Percentiles rank a stretch among this genome's conserved stretches.
These are phyloP conservation scores for Trypanosoma platydactyli DNA, from an alignment of 208 protist species.

Conservation along the genomic window DNA sequence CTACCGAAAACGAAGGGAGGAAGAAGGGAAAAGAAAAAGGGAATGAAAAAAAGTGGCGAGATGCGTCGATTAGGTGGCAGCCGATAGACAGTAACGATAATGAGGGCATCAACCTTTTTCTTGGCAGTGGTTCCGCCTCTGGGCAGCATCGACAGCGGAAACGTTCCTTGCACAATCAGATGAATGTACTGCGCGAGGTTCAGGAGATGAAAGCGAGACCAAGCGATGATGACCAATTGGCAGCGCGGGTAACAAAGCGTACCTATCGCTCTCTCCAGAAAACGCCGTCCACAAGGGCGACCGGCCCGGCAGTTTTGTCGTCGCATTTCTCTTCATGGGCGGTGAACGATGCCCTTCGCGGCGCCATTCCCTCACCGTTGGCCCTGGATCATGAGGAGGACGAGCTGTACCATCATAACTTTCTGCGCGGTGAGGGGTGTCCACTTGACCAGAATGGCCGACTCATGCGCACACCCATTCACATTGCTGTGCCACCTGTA, in stretches of 20 bases:
- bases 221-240: constrained; percentile 57
- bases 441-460: constrained; percentile 53
- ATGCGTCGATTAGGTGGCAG: neutral
- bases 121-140: neutral
- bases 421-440: constrained; percentile 61
- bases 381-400: constrained; percentile 43
- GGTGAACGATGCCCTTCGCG: constrained; percentile 31
- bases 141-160: neutral
- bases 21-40: constrained; percentile 35
- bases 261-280: constrained; percentile 1
- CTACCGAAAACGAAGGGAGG: constrained; percentile 26
- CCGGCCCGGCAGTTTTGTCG: neutral
- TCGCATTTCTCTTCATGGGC: neutral
- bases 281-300: neutral
- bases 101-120: neutral
- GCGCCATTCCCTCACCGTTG: constrained; percentile 39
- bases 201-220: constrained; percentile 42
- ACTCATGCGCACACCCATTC: constrained; percentile 39
- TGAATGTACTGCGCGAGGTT: constrained; percentile 37
- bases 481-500: constrained; percentile 34
- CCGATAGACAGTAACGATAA: neutral
- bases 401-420: constrained; percentile 70
- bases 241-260: constrained; percentile 6
- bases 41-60: constrained; percentile 23
- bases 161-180: neutral